Evolutionary conservation across 1,139 yeast genomes (phyloP), one percentile per base, ranked within the genome.

Genomic region (Debaryomyces nepalensis): DNA sequence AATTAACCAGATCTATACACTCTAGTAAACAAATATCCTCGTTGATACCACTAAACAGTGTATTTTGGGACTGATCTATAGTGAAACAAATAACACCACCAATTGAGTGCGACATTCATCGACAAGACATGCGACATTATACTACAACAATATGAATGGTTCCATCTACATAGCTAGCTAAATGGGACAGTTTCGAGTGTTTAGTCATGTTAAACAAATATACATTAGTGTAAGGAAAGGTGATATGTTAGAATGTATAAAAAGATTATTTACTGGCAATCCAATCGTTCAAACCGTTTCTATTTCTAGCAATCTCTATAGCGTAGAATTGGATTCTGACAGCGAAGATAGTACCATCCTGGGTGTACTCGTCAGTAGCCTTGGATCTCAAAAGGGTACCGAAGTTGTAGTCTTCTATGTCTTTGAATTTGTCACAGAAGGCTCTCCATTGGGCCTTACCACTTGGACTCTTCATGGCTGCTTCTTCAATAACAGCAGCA

Each of bases 311-410:
- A 52, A 93, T 87, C 70, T 93, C 99, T 59, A 90, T 78, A 43
- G 97, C 97, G 57, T 91, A 87, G 62, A 95, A 93, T 70, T 93
- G 97, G 61, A 90, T 81, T 71, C 97, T 81, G 45, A 91, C 95
- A 19, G 82, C 97, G 57, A 93, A 93, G 43, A 91, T 87, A 33
- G 98, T 87, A 45, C 87, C 83, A 40, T 82, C 81, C 67, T 93
- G 90, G 37, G 82, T 79, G 66, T 95, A 95, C 64, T 89, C 97
- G 26, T 75, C 84, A 38, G 70, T 63, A 30, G 86, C 66, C 52
- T 81, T 82, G 31, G 79, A 68, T 73, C 99, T 84, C 59, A 95
- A 73, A 55, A 95, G 74, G 19, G 99, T 90, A 48, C 99, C 99
- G 61, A 95, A 93, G 70, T 95, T 95, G 71, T 79, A 95, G 66